These are phyloP conservation scores for Edaphochlamys debaryana DNA, from an alignment of 139 green algal genomes.

Conservation along the genomic window DNA sequence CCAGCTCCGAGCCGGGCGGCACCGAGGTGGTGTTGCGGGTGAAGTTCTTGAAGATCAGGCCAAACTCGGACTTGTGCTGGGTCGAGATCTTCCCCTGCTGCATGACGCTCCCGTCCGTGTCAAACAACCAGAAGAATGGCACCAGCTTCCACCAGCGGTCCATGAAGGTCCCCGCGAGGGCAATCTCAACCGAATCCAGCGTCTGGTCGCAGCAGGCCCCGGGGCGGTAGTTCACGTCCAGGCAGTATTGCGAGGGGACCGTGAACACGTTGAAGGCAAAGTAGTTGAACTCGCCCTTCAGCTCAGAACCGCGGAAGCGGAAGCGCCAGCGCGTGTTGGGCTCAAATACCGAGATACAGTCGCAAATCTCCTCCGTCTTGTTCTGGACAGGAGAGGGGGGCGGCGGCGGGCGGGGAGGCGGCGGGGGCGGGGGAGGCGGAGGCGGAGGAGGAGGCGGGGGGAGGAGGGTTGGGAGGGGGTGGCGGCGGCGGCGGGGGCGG, in stretches of 20 bases:
- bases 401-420: constrained; percentile 24
- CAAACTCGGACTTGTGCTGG: constrained; percentile 27
- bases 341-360: constrained; percentile 50
- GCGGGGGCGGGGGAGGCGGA: constrained; percentile 27
- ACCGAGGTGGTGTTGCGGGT: constrained; percentile 19
- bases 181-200: constrained; percentile 44
- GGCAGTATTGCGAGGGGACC: constrained; percentile 24
- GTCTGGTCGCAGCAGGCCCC: constrained; percentile 54
- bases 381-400: not conserved
- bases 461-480: not conserved
- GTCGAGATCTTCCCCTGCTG: constrained; percentile 37
- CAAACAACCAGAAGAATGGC: constrained; percentile 36
- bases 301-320: constrained; percentile 11
- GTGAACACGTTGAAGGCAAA: constrained; percentile 49
- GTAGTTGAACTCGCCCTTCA: constrained; percentile 32
- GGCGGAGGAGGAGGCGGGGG: not conserved
- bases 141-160: constrained; percentile 32
- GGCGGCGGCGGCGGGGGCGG: not conserved
- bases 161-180: not conserved
- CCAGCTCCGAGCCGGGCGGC: constrained; percentile 25
- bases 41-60: constrained; percentile 39
- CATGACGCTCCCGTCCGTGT: constrained; percentile 32
- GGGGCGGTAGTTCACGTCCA: constrained; percentile 40
- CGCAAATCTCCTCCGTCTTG: constrained; percentile 7
- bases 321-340: constrained; percentile 60